phyloP scores from a whole-genome alignment of 1,284 basidiomycete genomes.

The Phenoliferia sp. region DNA sequence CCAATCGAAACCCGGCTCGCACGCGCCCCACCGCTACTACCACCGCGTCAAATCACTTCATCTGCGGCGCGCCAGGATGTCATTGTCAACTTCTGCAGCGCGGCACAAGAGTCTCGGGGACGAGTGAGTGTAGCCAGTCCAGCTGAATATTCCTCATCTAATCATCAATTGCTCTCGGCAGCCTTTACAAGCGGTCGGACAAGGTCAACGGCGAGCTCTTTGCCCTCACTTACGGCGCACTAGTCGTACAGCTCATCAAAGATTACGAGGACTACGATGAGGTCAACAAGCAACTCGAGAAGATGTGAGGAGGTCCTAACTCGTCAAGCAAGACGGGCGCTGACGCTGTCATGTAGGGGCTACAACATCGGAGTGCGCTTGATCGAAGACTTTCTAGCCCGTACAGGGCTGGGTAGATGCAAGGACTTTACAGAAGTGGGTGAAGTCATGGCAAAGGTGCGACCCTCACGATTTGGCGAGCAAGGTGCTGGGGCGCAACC shows the following conservation, averaged over 20 bases:
- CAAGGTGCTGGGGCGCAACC: background rate
- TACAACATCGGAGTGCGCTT: conserved; percentile 96
- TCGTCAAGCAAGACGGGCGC: background rate
- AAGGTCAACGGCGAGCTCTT: conserved; percentile 84
- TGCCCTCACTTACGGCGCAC: conserved; percentile 91
- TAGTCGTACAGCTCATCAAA: conserved; percentile 97
- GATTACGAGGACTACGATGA: conserved; percentile 97
- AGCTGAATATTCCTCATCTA: conserved; percentile 12
- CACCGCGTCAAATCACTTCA: background rate
- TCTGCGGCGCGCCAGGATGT: background rate
- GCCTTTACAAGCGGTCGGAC: background rate
- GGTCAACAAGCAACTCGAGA: conserved; percentile 60
- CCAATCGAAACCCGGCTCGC: background rate
- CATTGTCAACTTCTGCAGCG: background rate
- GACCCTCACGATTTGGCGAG: conserved; percentile 17
- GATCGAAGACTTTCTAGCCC: conserved; percentile 95
- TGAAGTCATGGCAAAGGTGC: conserved; percentile 84
- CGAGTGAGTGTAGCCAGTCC: conserved; percentile 25
- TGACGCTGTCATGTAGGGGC: conserved; percentile 62
- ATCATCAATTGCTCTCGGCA: background rate
- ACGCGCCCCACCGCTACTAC: background rate
- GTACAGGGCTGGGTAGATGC: conserved; percentile 78
- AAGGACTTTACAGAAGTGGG: conserved; percentile 88
- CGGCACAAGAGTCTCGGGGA: conserved; percentile 28
- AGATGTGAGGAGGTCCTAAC: conserved; percentile 48